Percentiles rank a stretch among this genome's conserved stretches.
Evolutionary conservation across 1,139 yeast species (phyloP).

Genomic region (Candida anutae): DNA sequence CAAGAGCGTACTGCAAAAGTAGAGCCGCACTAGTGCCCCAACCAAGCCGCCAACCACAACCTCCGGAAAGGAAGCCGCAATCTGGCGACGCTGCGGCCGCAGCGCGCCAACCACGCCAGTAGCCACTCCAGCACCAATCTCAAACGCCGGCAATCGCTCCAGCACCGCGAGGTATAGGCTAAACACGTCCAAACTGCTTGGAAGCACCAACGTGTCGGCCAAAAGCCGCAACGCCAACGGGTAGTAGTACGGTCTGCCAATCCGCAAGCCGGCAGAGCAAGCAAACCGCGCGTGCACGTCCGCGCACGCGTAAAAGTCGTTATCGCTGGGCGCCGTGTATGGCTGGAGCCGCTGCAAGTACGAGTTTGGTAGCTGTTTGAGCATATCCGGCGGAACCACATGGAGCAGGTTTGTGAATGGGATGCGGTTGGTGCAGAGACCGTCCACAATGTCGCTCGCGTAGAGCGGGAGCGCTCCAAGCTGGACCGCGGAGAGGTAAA

Average conservation of each 20-base stretch:
- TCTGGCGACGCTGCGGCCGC: too few species aligned
- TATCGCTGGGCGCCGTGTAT: constrained; percentile 18
- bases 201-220: constrained; percentile 19
- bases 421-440: constrained; percentile 23
- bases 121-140: too few species aligned
- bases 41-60: constrained; percentile 17
- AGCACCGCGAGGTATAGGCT: constrained; percentile 2
- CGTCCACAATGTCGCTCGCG: constrained; percentile 23
- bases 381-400: constrained; percentile 17
- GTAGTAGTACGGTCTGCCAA: constrained; percentile 20
- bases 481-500: constrained; percentile 31
- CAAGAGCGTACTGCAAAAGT: constrained; percentile 15
- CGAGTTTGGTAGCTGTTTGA: constrained; percentile 17
- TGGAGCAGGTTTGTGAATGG: constrained; percentile 31
- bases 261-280: neutral
- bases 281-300: constrained; percentile 5
- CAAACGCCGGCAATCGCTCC: too few species aligned
- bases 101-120: too few species aligned
- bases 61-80: constrained; percentile 25
- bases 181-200: constrained; percentile 26
- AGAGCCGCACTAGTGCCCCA: constrained; percentile 20
- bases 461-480: constrained; percentile 31
- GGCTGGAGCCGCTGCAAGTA: constrained; percentile 22
- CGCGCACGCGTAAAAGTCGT: constrained; percentile 16
- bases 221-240: constrained; percentile 25